phyloP scores from a whole-genome alignment of 2,329 filamentous ascomycete species.

The Penicillium sp. region DNA sequence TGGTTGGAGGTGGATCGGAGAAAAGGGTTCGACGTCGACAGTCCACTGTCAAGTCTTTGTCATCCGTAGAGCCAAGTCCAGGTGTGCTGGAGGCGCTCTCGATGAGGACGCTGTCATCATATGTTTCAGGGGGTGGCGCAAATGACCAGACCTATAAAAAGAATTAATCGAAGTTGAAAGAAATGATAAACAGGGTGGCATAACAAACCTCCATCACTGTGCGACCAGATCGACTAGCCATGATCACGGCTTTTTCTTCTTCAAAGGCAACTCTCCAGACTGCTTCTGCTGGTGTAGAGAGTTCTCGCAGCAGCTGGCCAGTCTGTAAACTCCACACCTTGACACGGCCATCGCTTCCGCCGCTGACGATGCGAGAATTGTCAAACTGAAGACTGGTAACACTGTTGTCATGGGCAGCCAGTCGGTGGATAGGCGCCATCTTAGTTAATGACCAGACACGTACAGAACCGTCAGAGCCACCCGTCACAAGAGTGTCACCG shows the following conservation, averaged over 20 bases:
- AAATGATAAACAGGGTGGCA: neutral
- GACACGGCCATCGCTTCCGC: slow-evolving; percentile 93
- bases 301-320: slow-evolving; percentile 83
- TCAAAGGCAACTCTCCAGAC: slow-evolving; percentile 99
- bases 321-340: slow-evolving; percentile 98
- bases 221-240: slow-evolving; percentile 79
- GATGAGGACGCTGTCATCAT: slow-evolving; percentile 27
- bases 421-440: slow-evolving; percentile 87
- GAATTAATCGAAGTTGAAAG: slow-evolving; percentile 7
- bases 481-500: slow-evolving; percentile 90
- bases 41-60: slow-evolving; percentile 13
- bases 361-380: slow-evolving; percentile 90
- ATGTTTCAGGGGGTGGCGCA: slow-evolving; percentile 65
- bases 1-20: slow-evolving; percentile 33
- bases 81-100: slow-evolving; percentile 38
- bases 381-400: slow-evolving; percentile 98
- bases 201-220: slow-evolving; percentile 92
- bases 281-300: slow-evolving; percentile 87
- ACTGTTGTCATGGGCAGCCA: slow-evolving; percentile 97
- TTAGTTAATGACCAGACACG: slow-evolving; percentile 92
- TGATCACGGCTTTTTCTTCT: slow-evolving; percentile 95
- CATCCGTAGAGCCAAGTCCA: slow-evolving; percentile 23
- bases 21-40: slow-evolving; percentile 26
- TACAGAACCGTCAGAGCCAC: slow-evolving; percentile 93
- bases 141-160: slow-evolving; percentile 83